Conservation (phyloP, 805 yeast species). For the Candida odintsovae region DNA sequence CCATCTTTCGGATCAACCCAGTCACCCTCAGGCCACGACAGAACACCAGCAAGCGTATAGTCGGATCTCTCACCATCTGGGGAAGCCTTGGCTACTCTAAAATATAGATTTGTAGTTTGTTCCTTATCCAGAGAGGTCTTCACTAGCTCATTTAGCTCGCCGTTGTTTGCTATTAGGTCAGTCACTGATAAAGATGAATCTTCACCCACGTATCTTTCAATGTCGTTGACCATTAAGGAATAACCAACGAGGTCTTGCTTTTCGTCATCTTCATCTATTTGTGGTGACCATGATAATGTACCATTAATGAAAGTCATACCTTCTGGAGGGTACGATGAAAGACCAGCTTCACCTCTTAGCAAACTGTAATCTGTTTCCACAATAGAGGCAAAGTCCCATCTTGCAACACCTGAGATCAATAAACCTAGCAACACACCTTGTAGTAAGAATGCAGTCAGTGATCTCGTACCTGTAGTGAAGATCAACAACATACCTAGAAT, state of each 20-base stretch:
- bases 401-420: constrained; percentile 73
- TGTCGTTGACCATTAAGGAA: constrained; percentile 70
- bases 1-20: constrained; percentile 49
- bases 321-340: constrained; percentile 45
- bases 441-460: constrained; percentile 61
- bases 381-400: constrained; percentile 93
- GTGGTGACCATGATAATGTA: constrained; percentile 24
- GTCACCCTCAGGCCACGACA: constrained; percentile 56
- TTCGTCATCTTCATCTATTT: constrained; percentile 11
- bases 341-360: constrained; percentile 69
- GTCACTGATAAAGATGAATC: constrained; percentile 39
- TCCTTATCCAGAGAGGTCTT: constrained; percentile 23
- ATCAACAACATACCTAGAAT: constrained; percentile 69
- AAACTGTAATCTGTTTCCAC: constrained; percentile 69
- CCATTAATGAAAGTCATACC: constrained; percentile 17
- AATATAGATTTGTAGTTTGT: constrained; percentile 36
- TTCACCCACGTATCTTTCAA: constrained; percentile 65
- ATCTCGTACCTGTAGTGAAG: constrained; percentile 80
- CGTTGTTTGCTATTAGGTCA: constrained; percentile 26
- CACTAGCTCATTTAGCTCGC: constrained; percentile 25
- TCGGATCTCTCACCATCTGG: constrained; percentile 41
- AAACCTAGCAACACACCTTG: constrained; percentile 85
- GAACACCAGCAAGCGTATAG: constrained; percentile 56
- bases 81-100: constrained; percentile 48
- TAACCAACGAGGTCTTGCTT: constrained; percentile 38